Conservation (phyloP, 2,329 filamentous ascomycete genomes). For the Xylariomycetidae sp. region DNA sequence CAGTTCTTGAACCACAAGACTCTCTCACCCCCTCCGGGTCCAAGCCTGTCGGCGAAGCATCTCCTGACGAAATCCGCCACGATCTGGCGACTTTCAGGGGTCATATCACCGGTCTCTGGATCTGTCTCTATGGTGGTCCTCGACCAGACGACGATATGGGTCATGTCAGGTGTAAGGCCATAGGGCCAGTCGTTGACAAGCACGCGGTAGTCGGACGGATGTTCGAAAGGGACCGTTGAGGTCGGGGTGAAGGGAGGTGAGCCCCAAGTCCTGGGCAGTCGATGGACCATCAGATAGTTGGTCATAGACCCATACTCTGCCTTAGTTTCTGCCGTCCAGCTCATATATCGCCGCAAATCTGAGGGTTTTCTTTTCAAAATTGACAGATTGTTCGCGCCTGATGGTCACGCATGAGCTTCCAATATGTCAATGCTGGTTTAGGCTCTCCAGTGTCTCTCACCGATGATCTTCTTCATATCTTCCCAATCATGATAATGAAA, state of each 20-base stretch:
- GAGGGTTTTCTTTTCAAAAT: constrained; percentile 76
- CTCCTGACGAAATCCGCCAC: constrained; percentile 67
- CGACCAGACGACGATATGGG: constrained; percentile 90
- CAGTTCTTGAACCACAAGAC: constrained; percentile 94
- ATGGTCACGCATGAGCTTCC: neutral
- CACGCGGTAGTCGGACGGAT: constrained; percentile 60
- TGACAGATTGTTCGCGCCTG: constrained; percentile 56
- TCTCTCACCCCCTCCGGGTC: constrained; percentile 40
- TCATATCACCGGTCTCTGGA: constrained; percentile 65
- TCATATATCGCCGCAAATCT: constrained; percentile 73
- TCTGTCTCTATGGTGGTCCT: constrained; percentile 77
- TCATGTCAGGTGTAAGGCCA: constrained; percentile 59
- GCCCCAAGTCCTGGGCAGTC: constrained; percentile 65
- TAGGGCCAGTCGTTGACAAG: constrained; percentile 94
- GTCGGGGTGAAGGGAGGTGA: constrained; percentile 49
- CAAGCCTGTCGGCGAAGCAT: constrained; percentile 61
- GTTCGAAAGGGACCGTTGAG: constrained; percentile 47
- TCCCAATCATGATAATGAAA: constrained; percentile 72
- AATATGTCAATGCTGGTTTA: neutral
- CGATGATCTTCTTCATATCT: constrained; percentile 63
- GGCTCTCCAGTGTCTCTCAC: constrained; percentile 34
- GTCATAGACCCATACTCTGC: constrained; percentile 74
- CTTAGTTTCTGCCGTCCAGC: constrained; percentile 68
- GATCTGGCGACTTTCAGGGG: constrained; percentile 55
- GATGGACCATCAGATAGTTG: constrained; percentile 69